Base-by-base conservation (phyloP, 1,284 basidiomycete genomes). In the Gastroboletus turbinatus region DNA sequence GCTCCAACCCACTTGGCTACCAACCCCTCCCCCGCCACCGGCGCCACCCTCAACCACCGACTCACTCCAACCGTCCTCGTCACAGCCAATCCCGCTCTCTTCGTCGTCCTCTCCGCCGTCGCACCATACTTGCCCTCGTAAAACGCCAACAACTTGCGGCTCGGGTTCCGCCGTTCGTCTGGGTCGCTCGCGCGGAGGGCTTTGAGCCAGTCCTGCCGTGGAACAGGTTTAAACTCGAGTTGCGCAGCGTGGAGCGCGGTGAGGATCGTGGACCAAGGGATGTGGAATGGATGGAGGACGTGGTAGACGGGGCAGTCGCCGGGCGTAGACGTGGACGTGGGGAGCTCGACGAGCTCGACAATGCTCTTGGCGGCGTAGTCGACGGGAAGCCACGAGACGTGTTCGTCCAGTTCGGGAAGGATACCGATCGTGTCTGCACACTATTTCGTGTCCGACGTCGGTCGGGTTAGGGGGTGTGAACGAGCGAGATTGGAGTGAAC, bases 341-440 rank as follows among this genome's bases (percentile, higher is more conserved):
- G 52, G 17, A 65, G 42, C 0, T 48, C 30, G 7, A 79, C 71
- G 45, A 86, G 72, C 51, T 86, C 82, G 35, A 75, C 61, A 55
- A 87, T 79, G 9, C 77, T 75, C 29, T 70, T 67, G 1, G 78
- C 85, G 0, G 84, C 83, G 45, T 75, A 72, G 67, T 87, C 77
- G 45, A 85, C 81, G 0, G 83, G 82, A 2, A 87, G 72, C 84
- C 84, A 87, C 13, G 78, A 77, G n/a, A 68, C 68, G 14, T 27
- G 72, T 69, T 82, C 82, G 16, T 75, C 66, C 0, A 79, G 63
- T 5, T 66, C 58, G 0, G 84, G 85, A 4, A 86, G 73, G 1
- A 74, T 66, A 0, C 76, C 75, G 9, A 80, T 63, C 4, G 72
- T 74, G 35, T 78, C 70, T 38, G 76, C 78, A 5, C 78, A 67